A percentile compares a stretch with the other conserved stretches of the same genome.
Evolutionary conservation across 768 basidiomycete species (phyloP).

Genomic region (Austroboletus eburneus): DNA sequence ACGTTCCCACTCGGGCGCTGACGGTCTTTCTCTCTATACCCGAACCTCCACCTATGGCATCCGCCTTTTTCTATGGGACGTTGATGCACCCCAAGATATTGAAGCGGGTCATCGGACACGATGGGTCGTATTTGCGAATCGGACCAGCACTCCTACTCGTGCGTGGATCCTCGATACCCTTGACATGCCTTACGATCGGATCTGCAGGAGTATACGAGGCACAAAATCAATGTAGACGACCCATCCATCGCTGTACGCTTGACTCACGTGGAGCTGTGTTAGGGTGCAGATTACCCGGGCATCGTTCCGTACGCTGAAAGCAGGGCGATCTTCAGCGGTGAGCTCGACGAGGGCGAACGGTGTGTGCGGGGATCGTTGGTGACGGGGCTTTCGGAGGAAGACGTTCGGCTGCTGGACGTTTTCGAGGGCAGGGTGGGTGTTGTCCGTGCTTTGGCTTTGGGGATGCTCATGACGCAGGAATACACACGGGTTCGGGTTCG

Average conservation of each 20-base stretch:
- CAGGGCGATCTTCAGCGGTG: conserved; percentile 41
- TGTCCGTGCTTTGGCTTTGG: not conserved
- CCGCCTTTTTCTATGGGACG: conserved; percentile 87
- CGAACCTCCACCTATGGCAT: conserved; percentile 23
- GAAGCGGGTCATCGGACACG: conserved; percentile 66
- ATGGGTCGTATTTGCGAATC: conserved; percentile 58
- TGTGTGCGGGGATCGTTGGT: conserved; percentile 80
- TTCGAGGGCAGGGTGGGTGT: conserved; percentile 77
- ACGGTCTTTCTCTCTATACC: not conserved
- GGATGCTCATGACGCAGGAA: conserved; percentile 45
- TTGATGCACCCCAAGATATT: conserved; percentile 86
- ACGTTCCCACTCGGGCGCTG: not conserved
- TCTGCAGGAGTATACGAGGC: conserved; percentile 70
- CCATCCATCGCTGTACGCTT: not conserved
- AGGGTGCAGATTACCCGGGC: conserved; percentile 81
- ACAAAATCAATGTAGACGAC: conserved; percentile 60
- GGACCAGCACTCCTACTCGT: conserved; percentile 75
- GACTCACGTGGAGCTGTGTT: conserved; percentile 7
- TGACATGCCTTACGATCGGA: not conserved
- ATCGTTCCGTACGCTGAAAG: conserved; percentile 60
- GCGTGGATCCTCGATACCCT: conserved; percentile 19
- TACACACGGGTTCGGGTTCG: conserved; percentile 55
- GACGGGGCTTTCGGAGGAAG: conserved; percentile 57
- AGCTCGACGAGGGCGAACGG: conserved; percentile 56
- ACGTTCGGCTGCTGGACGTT: conserved; percentile 65